phyloP scores from a whole-genome alignment of 1,284 basidiomycete species.

The Phaffia rhodozyma region DNA sequence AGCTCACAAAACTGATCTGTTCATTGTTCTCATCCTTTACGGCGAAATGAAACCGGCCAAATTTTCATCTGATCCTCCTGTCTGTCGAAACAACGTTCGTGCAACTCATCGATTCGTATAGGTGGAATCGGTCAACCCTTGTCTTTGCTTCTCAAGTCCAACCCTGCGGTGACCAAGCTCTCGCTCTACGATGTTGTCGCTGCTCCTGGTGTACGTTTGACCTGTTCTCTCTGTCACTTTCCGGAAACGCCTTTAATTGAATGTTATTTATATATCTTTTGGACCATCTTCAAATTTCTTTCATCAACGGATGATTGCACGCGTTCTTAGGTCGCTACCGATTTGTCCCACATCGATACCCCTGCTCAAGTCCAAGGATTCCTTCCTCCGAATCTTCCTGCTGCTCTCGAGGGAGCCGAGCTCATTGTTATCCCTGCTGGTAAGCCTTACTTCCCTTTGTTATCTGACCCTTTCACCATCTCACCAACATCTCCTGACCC shows the following conservation, averaged over 20 bases:
- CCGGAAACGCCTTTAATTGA: too few species aligned
- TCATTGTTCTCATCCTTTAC: too few species aligned
- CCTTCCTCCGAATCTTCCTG: conserved; percentile 48
- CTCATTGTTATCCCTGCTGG: conserved; percentile 94
- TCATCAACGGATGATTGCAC: background rate
- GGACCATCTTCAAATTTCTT: too few species aligned
- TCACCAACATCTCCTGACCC: too few species aligned
- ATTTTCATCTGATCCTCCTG: too few species aligned
- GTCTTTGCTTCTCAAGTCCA: conserved; percentile 76
- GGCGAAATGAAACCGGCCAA: too few species aligned
- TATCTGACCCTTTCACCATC: too few species aligned
- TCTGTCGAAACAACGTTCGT: too few species aligned
- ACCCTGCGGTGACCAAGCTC: conserved; percentile 70
- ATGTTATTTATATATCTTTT: too few species aligned
- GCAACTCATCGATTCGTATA: conserved; percentile 28
- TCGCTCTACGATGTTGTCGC: conserved; percentile 87
- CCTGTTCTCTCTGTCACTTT: too few species aligned
- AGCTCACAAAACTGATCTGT: too few species aligned
- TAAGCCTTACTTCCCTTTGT: too few species aligned
- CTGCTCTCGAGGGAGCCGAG: conserved; percentile 71
- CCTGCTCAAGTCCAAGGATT: conserved; percentile 66
- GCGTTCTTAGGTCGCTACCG: conserved; percentile 13
- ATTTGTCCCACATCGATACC: conserved; percentile 38
- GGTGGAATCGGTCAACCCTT: conserved; percentile 88
- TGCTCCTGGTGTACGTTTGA: conserved; percentile 65